phyloP scores from a whole-genome alignment of 2,329 filamentous ascomycete species.

The Diplocarpon mali region DNA sequence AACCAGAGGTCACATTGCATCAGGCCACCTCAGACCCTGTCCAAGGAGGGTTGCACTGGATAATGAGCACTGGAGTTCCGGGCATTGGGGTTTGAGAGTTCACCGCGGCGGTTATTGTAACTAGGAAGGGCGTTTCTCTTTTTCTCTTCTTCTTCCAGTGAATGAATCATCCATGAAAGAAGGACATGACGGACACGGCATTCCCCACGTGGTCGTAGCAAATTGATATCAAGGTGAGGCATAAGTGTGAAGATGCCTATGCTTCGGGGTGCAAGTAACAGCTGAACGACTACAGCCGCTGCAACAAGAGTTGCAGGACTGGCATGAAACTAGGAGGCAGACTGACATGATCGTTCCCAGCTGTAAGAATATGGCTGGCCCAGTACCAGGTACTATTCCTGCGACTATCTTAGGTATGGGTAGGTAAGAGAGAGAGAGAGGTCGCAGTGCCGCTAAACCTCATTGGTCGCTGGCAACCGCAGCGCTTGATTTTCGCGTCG shows the following conservation, averaged over 20 bases:
- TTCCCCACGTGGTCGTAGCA: too few relatives aligned
- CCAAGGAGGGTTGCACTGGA: constrained; percentile 8
- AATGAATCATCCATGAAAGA: constrained; percentile 10
- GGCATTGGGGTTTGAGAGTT: constrained; percentile 17
- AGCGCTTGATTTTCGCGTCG: neutral
- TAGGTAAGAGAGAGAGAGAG: neutral
- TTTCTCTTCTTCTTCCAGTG: too few relatives aligned
- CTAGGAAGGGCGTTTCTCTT: constrained; percentile 14
- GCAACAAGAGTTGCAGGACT: neutral
- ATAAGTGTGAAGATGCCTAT: too few relatives aligned
- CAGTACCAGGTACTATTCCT: too few relatives aligned
- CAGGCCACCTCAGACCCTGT: neutral
- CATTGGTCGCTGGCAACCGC: constrained; percentile 3
- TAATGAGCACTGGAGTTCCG: constrained; percentile 20
- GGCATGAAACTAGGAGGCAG: neutral
- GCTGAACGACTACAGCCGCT: neutral
- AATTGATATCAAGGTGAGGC: too few relatives aligned
- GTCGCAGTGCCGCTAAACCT: neutral
- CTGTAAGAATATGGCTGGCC: neutral
- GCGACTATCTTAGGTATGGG: too few relatives aligned
- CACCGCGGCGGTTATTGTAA: constrained; percentile 13
- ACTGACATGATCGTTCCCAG: neutral
- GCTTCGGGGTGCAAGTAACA: too few relatives aligned
- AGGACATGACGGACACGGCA: neutral
- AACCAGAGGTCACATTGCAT: neutral